A percentile compares a stretch with the other conserved stretches of the same genome.
Evolutionary conservation across 768 basidiomycete species (phyloP).

Genomic region (Lentinula aciculospora): DNA sequence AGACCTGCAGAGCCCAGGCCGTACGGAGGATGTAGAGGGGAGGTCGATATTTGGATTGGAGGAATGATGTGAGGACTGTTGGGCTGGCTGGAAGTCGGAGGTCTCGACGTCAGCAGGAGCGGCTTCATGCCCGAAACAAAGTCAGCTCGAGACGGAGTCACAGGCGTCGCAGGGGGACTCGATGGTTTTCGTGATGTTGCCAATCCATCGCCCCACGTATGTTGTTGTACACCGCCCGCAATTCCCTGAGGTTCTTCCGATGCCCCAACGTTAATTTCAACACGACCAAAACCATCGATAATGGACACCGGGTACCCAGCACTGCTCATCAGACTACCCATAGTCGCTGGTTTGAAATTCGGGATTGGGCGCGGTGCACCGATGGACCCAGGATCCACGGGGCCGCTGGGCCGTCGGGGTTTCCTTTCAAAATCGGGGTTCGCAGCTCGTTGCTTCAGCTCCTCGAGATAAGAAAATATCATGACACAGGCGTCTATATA

Average conservation of each 20-base stretch:
- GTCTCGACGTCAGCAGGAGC: background rate
- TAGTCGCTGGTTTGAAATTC: background rate
- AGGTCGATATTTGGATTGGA: background rate
- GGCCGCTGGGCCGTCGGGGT: background rate
- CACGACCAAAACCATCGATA: background rate
- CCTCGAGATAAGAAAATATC: background rate
- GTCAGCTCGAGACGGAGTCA: constrained; percentile 1
- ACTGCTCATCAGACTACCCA: background rate
- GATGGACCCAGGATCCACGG: background rate
- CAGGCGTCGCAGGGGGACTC: background rate
- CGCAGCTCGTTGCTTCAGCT: background rate
- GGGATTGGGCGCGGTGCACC: background rate
- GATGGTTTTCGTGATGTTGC: background rate
- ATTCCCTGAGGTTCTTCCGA: background rate
- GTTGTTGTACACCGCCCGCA: background rate
- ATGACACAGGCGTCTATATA: constrained; percentile 2
- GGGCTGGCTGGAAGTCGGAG: background rate
- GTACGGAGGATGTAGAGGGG: background rate
- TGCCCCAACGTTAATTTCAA: background rate
- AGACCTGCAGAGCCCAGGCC: background rate
- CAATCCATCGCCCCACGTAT: background rate
- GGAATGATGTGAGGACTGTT: background rate
- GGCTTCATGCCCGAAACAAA: background rate
- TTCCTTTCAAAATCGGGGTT: background rate
- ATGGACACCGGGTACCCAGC: background rate